Base-by-base conservation (phyloP, 192 early-diverging fungal genomes). In the Phlyctochytrium planicorne region DNA sequence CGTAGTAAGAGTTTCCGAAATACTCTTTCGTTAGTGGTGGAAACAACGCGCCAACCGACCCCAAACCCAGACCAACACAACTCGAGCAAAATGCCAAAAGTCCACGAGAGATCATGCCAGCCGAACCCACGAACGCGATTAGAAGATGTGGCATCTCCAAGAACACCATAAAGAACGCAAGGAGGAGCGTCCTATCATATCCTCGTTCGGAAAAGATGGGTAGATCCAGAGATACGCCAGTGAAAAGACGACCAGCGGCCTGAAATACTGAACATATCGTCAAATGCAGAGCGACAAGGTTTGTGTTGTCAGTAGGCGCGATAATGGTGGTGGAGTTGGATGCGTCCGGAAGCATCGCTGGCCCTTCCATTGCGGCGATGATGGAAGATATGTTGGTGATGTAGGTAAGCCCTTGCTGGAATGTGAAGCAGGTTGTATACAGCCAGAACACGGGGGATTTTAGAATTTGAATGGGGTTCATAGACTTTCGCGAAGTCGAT, bases 1-100 rank as follows among this genome's bases (percentile, higher is more conserved):
- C 76, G 55, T 74, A 78, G 25, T 61, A 74, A 35, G 53, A 50
- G 6, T 64, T 10, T 3, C 76, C 76, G 65, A 74, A 78, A 35
- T 69, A 67, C 16, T 66, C 67, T 60, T 64, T 31, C 12, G 69
- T 74, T 24, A 78, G 55, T 33, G 53, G 14, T 31, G 76, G 69
- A 34, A 78, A 71, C 20, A 71, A 55, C 6, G 55, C 62, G 31
- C 76, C 67, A 1, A 25, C 34, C 27, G 63, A 71, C 30, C 76
- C 76, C 23, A 65, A 78, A 34, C 76, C 76, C 30, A 65, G 30
- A 14, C 76, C 76, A 27, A 67, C 62, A 16, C 29, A 67, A 30
- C 59, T 34, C 1, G 72, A 74, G 50, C 68, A 69, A 53, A 69
- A 53, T 14, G 27, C 30, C 36, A 69, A 25, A 10, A 34, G 25